Percentiles rank a stretch among this genome's conserved stretches.
Conservation (phyloP, 345 rosid genomes). For the Dovyalis caffra region DNA sequence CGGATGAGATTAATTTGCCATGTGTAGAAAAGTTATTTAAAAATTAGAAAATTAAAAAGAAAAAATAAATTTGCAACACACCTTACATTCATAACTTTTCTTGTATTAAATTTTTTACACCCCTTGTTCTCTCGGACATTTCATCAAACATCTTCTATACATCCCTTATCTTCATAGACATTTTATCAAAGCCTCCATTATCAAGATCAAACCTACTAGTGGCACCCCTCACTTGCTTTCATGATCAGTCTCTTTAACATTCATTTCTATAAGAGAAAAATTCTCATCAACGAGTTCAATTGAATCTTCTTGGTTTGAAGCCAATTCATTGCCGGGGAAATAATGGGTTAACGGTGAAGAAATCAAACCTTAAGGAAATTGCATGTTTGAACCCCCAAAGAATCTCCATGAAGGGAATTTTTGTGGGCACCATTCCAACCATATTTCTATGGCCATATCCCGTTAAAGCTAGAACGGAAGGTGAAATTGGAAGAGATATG, state of each 20-base stretch:
- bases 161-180: too few relatives aligned
- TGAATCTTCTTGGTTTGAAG: constrained; percentile 52
- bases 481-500: too few relatives aligned
- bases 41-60: too few relatives aligned
- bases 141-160: too few relatives aligned
- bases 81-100: too few relatives aligned
- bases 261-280: constrained; percentile 44
- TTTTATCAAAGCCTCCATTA: constrained; percentile 58
- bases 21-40: too few relatives aligned
- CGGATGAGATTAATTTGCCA: too few relatives aligned
- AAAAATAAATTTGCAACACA: too few relatives aligned
- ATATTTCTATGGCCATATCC: constrained; percentile 65
- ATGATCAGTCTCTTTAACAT: constrained; percentile 48
- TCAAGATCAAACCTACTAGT: constrained; percentile 50
- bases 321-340: constrained; percentile 53
- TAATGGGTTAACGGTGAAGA: constrained; percentile 58
- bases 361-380: constrained; percentile 59
- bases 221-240: constrained; percentile 58
- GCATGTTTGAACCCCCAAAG: constrained; percentile 61
- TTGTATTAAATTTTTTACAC: too few relatives aligned
- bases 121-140: too few relatives aligned
- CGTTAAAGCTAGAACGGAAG: too few relatives aligned
- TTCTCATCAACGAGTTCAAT: constrained; percentile 43
- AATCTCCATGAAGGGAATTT: constrained; percentile 57
- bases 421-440: constrained; percentile 57